phyloP scores from a whole-genome alignment of 1,284 basidiomycete species.

The Agaricales sp. region DNA sequence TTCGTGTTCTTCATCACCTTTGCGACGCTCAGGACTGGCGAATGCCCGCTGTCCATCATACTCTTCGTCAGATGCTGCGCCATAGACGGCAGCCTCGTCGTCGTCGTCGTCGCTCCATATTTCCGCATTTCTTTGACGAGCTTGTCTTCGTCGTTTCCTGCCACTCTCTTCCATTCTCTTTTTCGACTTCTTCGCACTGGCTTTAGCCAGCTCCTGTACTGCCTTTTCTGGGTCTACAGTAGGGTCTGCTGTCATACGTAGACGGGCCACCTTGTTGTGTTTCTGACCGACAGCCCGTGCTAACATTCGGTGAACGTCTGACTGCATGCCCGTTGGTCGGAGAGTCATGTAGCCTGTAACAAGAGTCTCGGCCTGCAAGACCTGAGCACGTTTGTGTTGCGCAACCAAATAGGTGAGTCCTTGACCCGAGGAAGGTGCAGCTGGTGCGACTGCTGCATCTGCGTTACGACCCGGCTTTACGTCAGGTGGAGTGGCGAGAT shows the following conservation, averaged over 20 bases:
- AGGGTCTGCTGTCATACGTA: constrained; percentile 67
- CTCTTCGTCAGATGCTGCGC: constrained; percentile 33
- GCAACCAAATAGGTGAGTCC: constrained; percentile 84
- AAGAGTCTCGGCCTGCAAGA: constrained; percentile 77
- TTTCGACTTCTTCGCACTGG: constrained; percentile 52
- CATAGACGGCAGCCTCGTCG: constrained; percentile 41
- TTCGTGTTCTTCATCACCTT: constrained; percentile 22
- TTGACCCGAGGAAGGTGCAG: constrained; percentile 34
- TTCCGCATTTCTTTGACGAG: constrained; percentile 34
- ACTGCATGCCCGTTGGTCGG: constrained; percentile 83
- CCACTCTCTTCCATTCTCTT: constrained; percentile 35
- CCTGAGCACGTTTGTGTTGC: constrained; percentile 78
- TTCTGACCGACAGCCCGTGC: constrained; percentile 81
- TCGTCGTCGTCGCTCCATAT: constrained; percentile 57
- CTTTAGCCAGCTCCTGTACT: constrained; percentile 57
- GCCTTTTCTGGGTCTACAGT: constrained; percentile 65
- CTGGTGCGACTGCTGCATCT: constrained; percentile 4
- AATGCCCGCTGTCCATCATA: constrained; percentile 24
- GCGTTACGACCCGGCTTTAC: constrained; percentile 7
- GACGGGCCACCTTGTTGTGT: constrained; percentile 68
- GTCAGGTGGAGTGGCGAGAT: constrained; percentile 13
- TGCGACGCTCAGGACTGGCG: constrained; percentile 17
- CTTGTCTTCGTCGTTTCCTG: constrained; percentile 8
- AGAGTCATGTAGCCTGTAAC: constrained; percentile 79
- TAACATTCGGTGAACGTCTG: constrained; percentile 80